Conservation (phyloP, 257 asterid species). For the Prunella vulgaris region DNA sequence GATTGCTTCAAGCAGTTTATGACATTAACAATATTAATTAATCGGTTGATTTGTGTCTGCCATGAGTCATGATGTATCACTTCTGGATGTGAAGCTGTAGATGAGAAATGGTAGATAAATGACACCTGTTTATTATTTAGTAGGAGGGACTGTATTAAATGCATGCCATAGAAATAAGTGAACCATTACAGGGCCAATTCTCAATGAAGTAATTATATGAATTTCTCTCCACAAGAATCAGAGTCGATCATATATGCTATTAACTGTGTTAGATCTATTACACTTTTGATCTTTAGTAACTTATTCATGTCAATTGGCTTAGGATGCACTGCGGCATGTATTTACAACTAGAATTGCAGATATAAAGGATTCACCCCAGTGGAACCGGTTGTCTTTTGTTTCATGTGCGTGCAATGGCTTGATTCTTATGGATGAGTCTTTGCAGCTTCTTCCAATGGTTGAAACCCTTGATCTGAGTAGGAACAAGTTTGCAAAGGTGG, state of each 20-base stretch:
- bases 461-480: constrained; percentile 94
- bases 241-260: constrained; percentile 8
- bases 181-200: not conserved
- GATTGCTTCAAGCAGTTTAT: not conserved
- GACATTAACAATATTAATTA: not conserved
- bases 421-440: constrained; percentile 92
- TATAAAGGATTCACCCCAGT: constrained; percentile 72
- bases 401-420: constrained; percentile 83
- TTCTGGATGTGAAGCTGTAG: not conserved
- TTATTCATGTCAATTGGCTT: constrained; percentile 31
- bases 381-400: constrained; percentile 82
- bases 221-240: not conserved
- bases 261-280: not conserved
- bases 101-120: not conserved
- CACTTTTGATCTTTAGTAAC: constrained; percentile 10
- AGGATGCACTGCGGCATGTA: constrained; percentile 94
- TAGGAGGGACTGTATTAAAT: not conserved
- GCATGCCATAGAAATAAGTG: not conserved
- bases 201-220: not conserved
- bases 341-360: constrained; percentile 88
- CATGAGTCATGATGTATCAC: not conserved
- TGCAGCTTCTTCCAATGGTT: constrained; percentile 86
- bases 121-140: not conserved
- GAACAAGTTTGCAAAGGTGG: constrained; percentile 84
- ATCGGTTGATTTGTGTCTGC: not conserved